phyloP scores from a whole-genome alignment of 495 filamentous ascomycete genomes.

The Evansstolkia leycettana region DNA sequence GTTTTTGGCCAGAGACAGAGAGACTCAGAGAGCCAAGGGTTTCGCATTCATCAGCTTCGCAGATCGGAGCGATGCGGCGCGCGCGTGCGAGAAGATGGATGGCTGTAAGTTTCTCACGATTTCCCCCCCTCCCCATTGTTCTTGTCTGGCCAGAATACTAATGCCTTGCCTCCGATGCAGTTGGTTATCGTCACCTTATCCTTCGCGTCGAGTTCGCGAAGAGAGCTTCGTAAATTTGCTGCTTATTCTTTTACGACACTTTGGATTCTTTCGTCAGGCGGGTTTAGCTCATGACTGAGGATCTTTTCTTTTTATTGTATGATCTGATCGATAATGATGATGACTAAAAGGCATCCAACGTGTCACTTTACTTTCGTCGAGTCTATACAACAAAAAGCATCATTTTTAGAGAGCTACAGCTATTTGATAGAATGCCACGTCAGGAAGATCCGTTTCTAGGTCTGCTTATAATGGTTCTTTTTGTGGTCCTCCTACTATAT shows the following conservation, averaged over 20 bases:
- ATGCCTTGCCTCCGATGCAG: conserved; percentile 20
- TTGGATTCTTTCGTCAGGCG: conserved; percentile 23
- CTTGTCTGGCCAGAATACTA: conserved; percentile 8
- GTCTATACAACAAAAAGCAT: conserved; percentile 12
- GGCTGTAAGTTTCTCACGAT: conserved; percentile 51
- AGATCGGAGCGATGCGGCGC: conserved; percentile 76
- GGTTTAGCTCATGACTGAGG: conserved; percentile 18
- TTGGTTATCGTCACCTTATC: conserved; percentile 84
- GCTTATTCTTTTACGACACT: conserved; percentile 12
- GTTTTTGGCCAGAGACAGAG: conserved; percentile 93
- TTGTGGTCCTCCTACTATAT: no score
- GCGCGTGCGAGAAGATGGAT: conserved; percentile 95
- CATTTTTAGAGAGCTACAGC: not conserved
- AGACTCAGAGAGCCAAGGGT: conserved; percentile 88
- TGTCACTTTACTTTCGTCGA: conserved; percentile 21
- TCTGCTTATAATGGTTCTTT: no score
- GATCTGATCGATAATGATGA: conserved; percentile 35
- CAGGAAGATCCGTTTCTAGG: no score
- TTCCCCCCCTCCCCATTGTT: conserved; percentile 1
- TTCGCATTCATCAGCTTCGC: conserved; percentile 97
- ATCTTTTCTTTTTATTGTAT: conserved; percentile 32
- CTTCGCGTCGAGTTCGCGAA: conserved; percentile 87
- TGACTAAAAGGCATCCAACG: conserved; percentile 23
- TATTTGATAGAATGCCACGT: not conserved
- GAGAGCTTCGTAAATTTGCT: conserved; percentile 45